Percentiles rank a stretch among this genome's conserved stretches.
These are phyloP conservation scores for Anisodus acutangulus DNA, from an alignment of 257 asterid genomes.

Conservation along the genomic window DNA sequence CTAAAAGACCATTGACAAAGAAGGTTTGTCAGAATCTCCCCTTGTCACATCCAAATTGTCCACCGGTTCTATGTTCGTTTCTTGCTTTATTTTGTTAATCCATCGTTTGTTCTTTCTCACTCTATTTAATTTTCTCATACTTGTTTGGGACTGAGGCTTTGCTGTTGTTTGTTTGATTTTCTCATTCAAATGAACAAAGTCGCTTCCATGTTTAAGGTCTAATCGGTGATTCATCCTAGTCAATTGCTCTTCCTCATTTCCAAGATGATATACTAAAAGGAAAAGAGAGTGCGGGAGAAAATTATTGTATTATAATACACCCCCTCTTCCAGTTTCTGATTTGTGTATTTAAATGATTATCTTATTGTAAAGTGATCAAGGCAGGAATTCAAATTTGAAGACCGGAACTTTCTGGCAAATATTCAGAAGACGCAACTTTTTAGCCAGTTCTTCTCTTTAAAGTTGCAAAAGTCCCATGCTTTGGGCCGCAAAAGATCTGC, in stretches of 20 bases:
- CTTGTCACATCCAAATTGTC: conserved; percentile 11
- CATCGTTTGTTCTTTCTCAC: not conserved
- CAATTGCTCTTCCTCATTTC: not conserved
- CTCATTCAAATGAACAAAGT: conserved; percentile 11
- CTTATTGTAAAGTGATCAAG: conserved; percentile 15
- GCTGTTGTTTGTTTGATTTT: not conserved
- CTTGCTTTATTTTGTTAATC: conserved; percentile 16
- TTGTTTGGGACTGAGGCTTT: not conserved
- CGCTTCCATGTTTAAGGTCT: not conserved
- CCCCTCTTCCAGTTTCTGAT: conserved; percentile 11
- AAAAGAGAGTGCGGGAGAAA: not conserved
- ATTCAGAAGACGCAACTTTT: not conserved
- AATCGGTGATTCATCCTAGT: not conserved
- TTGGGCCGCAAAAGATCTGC: not conserved
- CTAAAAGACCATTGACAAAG: conserved; percentile 88
- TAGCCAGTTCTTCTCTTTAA: not conserved
- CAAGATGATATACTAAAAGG: not conserved
- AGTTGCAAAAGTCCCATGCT: conserved; percentile 13
- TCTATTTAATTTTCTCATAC: conserved; percentile 11
- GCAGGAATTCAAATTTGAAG: not conserved
- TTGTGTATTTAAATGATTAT: conserved; percentile 2
- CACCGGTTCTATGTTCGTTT: not conserved
- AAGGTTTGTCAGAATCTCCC: conserved; percentile 56
- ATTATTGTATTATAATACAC: not conserved
- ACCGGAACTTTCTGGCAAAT: not conserved